Evolutionary conservation across 495 filamentous ascomycete species (phyloP), one percentile per base, ranked within the genome.

Genomic region (Gamarada debralockiae): DNA sequence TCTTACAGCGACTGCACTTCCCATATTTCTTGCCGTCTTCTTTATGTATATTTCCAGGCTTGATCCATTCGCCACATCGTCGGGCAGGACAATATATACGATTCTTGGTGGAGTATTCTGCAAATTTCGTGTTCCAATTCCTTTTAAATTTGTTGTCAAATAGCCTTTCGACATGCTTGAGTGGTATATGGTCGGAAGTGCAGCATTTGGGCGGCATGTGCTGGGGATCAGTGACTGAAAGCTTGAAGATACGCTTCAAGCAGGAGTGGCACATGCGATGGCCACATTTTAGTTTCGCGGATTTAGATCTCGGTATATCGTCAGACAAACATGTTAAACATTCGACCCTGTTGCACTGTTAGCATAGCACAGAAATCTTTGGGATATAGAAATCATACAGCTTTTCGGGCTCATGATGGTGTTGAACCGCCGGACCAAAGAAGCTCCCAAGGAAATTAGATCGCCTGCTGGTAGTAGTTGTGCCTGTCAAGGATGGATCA

Each of bases 201-300:
- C 89, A 95, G 60, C 89, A 95, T 57, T 70, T 78, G 0, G 89
- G 89, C 8, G 89, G 87, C 86, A 92, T 92, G 60, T 85, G 82
- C 25, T 80, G 76, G 0, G 87, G 85, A 63, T 92, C 86, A 31
- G 74, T 83, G 52, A 90, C 70, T 17, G 87, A 90, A 33, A 86
- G 70, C 20, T 70, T 80, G 65, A 93, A 95, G 55, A 82, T 76
- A 17, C 82, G 79, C 60, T 79, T 80, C 20, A 95, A 70, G 67
- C 89, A 95, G 9, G 75, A 60, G 49, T 85, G 70, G 65, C 89
- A 95, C 85, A 89, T 90, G 37, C 79, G 79, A 62, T 95, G 89
- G 21, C 77, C 78, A 62, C 89, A 95, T 51, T 79, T 74, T 36
- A 92, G 78, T 58, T 85, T 85, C 17, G 80, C 83, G 18, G 81